Evolutionary conservation across 2,329 filamentous ascomycete genomes (phyloP), one percentile per base, ranked within the genome.

Genomic region (Paramyrothecium sp.): DNA sequence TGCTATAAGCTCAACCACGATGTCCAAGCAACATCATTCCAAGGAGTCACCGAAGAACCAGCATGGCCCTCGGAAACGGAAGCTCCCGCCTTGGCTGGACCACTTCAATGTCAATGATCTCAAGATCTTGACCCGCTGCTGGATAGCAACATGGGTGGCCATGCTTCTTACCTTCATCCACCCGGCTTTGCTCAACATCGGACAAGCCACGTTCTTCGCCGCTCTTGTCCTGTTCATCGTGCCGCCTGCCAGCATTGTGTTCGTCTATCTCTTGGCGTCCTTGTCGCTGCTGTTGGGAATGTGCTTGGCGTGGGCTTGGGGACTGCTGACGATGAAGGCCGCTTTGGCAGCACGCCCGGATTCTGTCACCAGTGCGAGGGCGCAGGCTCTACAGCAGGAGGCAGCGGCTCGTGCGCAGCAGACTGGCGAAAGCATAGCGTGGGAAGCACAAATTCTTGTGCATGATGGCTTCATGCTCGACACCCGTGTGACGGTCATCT

Each of bases 301-400:
- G 64, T 75, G 71, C 33, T 62, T 80, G 0, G 78, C 73, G 4
- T 81, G 79, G 78, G 77, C 71, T 5, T 82, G 79, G 79, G 80
- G 79, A 3, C 67, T 79, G 2, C 66, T 81, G 50, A 68, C 73
- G 0, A 81, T 80, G 78, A 78, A 80, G 58, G 78, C 78, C 2
- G 80, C 78, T 3, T 58, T 73, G 10, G 76, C 78, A 1, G 72
- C 73, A 2, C 68, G 79, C 16, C 71, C 78, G 2, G 69, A 67
- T 3, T 64, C 70, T 0, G 73, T 76, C 8, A 76, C 73, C 0
- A 69, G 74, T 51, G 69, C 70, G 1, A 62, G 58, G 51, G 56
- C 76, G 3, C 64, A 64, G 8, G 64, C 68, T 0, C 63, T 82
- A 22, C 69, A 73, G 51, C 62, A 70, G 20, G 63, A 70, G 33